Base-by-base conservation (phyloP, 202 grass and related monocot genomes). In the Zizania palustris region DNA sequence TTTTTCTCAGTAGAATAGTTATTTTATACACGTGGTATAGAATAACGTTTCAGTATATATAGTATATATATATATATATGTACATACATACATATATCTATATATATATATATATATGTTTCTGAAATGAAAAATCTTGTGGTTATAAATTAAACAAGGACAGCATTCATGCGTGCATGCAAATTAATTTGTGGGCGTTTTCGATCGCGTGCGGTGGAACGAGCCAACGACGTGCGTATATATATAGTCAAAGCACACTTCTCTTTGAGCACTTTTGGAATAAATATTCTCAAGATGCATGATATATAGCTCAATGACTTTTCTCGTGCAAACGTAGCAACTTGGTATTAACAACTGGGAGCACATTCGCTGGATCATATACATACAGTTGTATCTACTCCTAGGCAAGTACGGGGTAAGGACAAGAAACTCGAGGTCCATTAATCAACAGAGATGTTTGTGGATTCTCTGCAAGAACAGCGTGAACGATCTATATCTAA, bases 201-300 rank as follows among this genome's bases (percentile, higher is more conserved):
- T 2, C 28, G 28, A 28, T 67, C 42, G 11, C 41, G 41, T 45
- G 65, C 64, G 65, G 48, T 50, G 46, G 46, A 54, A 54, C 51
- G 51, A 54, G 50, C 50, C 50, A 54, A 18, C 16, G n/a, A 55
- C 15, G 60, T 28, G n/a, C n/a, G n/a, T n/a, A n/a, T n/a, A n/a
- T n/a, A n/a, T n/a, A 6, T 54, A 39, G 63, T 4, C 21, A 22
- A 69, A 38, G 39, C 36, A 46, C 59, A 76, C 67, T 63, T 70
- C 46, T 22, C 53, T 62, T 71, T 18, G 37, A 41, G 38, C 33
- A 75, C 37, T 61, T 57, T 45, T 19, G 7, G 10, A 3, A 14
- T n/a, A 65, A 28, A 28, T 28, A 28, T 28, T 28, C 28, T 1
- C 28, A 28, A 28, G 28, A 28, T 28, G 28, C n/a, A 0, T 12